These are phyloP conservation scores for Haplosporangium sp. DNA, from an alignment of 371 early-diverging fungal species.

Conservation along the genomic window DNA sequence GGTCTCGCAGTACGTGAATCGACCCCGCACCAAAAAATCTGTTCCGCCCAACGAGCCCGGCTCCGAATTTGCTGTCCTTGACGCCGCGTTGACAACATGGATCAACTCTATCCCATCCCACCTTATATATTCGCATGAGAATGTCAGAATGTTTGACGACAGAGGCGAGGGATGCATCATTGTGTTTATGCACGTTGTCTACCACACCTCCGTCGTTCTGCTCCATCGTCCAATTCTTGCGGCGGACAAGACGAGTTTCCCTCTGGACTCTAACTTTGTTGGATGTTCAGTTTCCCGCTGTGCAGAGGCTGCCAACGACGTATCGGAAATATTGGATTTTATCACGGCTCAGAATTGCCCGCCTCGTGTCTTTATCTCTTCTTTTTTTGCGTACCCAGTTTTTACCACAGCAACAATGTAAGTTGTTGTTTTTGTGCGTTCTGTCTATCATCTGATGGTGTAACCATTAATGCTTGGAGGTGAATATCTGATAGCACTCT, in stretches of 20 bases:
- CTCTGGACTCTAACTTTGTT: constrained; percentile 55
- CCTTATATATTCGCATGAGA: constrained; percentile 55
- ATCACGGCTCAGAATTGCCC: constrained; percentile 44
- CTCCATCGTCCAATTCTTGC: constrained; percentile 61
- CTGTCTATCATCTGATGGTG: no score
- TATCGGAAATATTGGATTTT: constrained; percentile 58
- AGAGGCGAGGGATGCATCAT: constrained; percentile 38
- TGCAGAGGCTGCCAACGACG: constrained; percentile 60
- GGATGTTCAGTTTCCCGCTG: constrained; percentile 60
- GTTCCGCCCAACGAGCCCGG: constrained; percentile 56
- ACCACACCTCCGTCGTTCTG: constrained; percentile 62
- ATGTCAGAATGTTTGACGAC: constrained; percentile 39
- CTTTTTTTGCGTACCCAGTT: constrained; percentile 64
- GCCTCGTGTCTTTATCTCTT: constrained; percentile 55
- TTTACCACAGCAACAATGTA: constrained; percentile 69
- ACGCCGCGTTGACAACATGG: constrained; percentile 61
- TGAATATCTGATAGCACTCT: no score
- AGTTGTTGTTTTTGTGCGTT: constrained; percentile 1
- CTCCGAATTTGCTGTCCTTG: constrained; percentile 61
- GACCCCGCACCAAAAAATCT: constrained; percentile 52
- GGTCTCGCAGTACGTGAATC: constrained; percentile 66
- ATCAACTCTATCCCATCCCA: constrained; percentile 55
- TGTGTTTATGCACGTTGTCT: constrained; percentile 57
- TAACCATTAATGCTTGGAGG: no score
- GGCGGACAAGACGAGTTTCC: constrained; percentile 57